Base-by-base conservation (phyloP, 768 basidiomycete genomes). In the Boletellus ananas region DNA sequence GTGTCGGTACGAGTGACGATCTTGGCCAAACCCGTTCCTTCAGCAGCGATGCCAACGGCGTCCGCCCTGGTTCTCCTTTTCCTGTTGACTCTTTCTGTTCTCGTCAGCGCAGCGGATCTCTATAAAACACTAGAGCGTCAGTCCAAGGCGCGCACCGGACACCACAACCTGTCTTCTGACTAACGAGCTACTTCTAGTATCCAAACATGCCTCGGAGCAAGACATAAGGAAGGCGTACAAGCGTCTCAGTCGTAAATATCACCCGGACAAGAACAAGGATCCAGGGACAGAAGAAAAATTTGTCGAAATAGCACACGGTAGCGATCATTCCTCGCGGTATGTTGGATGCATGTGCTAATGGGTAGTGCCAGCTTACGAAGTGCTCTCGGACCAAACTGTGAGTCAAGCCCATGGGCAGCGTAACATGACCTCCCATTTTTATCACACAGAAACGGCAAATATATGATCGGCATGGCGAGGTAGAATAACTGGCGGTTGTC, bases 251-350 rank as follows among this genome's bases (percentile, higher is more conserved):
- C 83, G 83, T 60, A 90, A 85, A 71, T 92, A 79, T 49, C 94
- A 98, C 62, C 95, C 95, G 0, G 95, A 99, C 76, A 96, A 95
- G 75, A 96, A 94, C 70, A 87, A 85, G 60, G 89, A 88, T 14
- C 79, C 84, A 47, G 84, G 74, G 3, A 89, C 93, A 12, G 86
- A 93, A 62, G 80, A 80, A 48, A 87, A 78, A 64, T 98, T 98
- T 66, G 90, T 96, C 18, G 85, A 95, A 55, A 86, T 96, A 62
- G 87, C 93, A 17, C 83, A 86, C 61, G 93, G 94, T 94, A 60
- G 54, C 80, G 66, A 17, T 7, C 25, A 13, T 44, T 38, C n/a
- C 5, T 20, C 20, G 34, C 45, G 34, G 17, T 35, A 27, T 50
- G 23, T 18, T 10, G 37, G 20, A 12, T 6, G 18, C 36, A 40